These are phyloP conservation scores for Solanum hybrid DNA, from an alignment of 305 asterid genomes.

Conservation along the genomic window DNA sequence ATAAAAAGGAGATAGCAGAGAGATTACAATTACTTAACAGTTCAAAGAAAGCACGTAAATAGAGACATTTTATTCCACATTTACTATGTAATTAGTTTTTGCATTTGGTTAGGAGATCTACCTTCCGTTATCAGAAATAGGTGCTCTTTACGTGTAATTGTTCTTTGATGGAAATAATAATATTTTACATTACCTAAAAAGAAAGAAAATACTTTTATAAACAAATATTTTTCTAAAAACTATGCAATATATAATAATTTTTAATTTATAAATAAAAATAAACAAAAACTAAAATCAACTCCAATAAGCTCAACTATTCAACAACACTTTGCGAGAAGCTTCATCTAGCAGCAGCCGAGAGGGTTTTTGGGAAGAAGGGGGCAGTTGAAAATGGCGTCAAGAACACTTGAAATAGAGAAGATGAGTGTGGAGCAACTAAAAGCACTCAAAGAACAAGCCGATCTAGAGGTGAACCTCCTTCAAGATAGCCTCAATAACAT, in stretches of 20 bases:
- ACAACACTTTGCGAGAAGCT: neutral
- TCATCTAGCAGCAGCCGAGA: neutral
- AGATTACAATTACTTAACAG: too few relatives aligned
- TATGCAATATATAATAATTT: neutral
- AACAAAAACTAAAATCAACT: neutral
- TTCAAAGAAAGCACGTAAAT: too few relatives aligned
- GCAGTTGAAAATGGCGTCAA: neutral
- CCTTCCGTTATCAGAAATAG: neutral
- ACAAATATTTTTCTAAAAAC: neutral
- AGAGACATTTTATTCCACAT: neutral
- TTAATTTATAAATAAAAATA: neutral
- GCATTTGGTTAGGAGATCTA: neutral
- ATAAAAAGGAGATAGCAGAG: too few relatives aligned
- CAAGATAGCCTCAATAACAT: slow-evolving; percentile 89
- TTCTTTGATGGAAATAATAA: too few relatives aligned
- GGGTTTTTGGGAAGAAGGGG: neutral
- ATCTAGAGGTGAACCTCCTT: slow-evolving; percentile 69
- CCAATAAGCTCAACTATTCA: neutral
- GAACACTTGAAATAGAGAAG: slow-evolving; percentile 62
- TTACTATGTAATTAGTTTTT: neutral
- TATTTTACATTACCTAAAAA: too few relatives aligned
- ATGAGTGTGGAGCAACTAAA: slow-evolving; percentile 72
- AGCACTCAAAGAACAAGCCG: slow-evolving; percentile 84
- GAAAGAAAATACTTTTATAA: too few relatives aligned
- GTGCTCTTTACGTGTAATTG: neutral